phyloP scores from a whole-genome alignment of 257 asterid genomes.

The Knoxia roxburghii region DNA sequence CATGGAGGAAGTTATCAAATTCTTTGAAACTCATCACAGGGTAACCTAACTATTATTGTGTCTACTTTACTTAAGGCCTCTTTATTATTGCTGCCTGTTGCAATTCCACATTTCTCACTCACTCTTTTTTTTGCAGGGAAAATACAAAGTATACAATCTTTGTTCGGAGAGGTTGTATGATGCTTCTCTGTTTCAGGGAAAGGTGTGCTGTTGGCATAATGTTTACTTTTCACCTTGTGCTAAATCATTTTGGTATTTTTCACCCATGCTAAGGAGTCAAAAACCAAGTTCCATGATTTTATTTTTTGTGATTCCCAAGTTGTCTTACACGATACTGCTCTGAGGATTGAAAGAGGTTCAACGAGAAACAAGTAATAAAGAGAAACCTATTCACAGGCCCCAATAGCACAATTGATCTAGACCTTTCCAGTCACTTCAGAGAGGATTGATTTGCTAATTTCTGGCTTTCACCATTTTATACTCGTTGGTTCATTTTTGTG shows the following conservation, averaged over 20 bases:
- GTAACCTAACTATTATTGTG: conserved; percentile 24
- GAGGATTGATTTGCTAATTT: not conserved
- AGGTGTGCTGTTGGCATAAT: conserved; percentile 39
- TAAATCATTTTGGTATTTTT: not conserved
- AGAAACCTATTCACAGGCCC: not conserved
- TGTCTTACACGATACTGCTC: not conserved
- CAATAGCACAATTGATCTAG: not conserved
- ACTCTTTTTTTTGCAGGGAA: conserved; percentile 50
- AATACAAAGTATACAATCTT: conserved; percentile 93
- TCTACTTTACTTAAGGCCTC: not conserved
- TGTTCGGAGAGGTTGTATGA: conserved; percentile 95
- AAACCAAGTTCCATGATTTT: not conserved
- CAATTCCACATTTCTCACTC: not conserved
- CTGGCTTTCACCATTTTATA: not conserved
- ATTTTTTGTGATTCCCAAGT: not conserved
- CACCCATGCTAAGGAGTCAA: not conserved
- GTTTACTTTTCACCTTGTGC: conserved; percentile 1
- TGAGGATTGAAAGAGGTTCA: not conserved
- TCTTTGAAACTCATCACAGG: conserved; percentile 95
- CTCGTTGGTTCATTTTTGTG: not conserved
- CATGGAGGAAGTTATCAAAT: conserved; percentile 98
- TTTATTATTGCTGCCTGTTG: conserved; percentile 6
- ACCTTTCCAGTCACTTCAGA: not conserved
- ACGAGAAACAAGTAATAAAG: not conserved
- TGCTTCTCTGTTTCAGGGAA: conserved; percentile 93